Conservation (phyloP, 2,329 filamentous ascomycete species). For the Apiospora arundinis region DNA sequence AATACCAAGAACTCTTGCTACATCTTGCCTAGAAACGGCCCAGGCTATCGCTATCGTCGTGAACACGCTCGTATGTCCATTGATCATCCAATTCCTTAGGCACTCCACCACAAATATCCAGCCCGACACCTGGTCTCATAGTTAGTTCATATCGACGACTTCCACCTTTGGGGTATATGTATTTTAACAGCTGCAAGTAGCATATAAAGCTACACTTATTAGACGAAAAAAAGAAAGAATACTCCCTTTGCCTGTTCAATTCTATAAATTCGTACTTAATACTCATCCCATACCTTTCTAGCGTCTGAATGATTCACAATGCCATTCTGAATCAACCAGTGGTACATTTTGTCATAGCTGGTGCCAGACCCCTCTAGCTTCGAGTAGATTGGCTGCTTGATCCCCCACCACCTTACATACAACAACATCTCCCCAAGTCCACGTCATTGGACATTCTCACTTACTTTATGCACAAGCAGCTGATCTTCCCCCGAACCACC, state of each 20-base stretch:
- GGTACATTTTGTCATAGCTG: too few relatives aligned
- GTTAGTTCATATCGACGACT: too few relatives aligned
- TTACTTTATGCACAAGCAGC: conserved; percentile 12
- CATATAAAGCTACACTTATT: too few relatives aligned
- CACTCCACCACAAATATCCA: conserved; percentile 2
- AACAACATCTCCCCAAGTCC: conserved; percentile 19
- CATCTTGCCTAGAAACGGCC: neutral
- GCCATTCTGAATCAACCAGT: too few relatives aligned
- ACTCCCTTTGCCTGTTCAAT: too few relatives aligned
- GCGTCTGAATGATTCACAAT: too few relatives aligned
- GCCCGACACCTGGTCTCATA: neutral
- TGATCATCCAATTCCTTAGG: neutral
- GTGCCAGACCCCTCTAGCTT: neutral
- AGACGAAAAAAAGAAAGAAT: too few relatives aligned
- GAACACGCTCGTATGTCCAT: neutral
- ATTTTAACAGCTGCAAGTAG: too few relatives aligned
- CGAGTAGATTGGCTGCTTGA: conserved; percentile 6
- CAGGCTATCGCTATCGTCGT: conserved; percentile 2
- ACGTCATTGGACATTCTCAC: conserved; percentile 25
- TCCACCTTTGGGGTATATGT: too few relatives aligned
- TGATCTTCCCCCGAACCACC: conserved; percentile 5
- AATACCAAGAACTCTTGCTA: neutral
- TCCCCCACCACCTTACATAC: conserved; percentile 12
- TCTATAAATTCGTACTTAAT: too few relatives aligned
- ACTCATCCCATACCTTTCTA: too few relatives aligned